phyloP scores from a whole-genome alignment of 2,329 filamentous ascomycete species.

The Fusarium concolor region DNA sequence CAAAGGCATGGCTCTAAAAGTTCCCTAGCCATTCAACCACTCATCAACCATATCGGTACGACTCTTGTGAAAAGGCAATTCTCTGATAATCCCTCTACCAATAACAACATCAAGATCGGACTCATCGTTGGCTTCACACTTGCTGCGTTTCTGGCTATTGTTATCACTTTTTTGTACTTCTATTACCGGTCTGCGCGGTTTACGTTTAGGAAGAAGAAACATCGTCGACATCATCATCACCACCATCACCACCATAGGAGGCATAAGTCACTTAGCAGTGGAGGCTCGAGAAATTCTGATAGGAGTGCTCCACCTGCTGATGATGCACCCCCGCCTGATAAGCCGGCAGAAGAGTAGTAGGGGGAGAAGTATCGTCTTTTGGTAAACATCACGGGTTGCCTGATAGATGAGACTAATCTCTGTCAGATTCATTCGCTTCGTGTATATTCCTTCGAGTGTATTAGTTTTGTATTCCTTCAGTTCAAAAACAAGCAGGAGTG shows the following conservation, averaged over 20 bases:
- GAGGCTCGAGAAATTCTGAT: slow-evolving; percentile 51
- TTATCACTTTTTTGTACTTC: slow-evolving; percentile 54
- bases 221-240: slow-evolving; percentile 7
- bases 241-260: slow-evolving; percentile 21
- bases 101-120: slow-evolving; percentile 57
- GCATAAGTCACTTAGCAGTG: slow-evolving; percentile 47
- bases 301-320: slow-evolving; percentile 32
- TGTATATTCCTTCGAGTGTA: slow-evolving; percentile 26
- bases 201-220: slow-evolving; percentile 45
- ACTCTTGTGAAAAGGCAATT: slow-evolving; percentile 43
- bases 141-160: slow-evolving; percentile 53
- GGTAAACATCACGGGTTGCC: not conserved
- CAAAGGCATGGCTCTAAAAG: slow-evolving; percentile 15
- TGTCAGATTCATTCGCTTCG: slow-evolving; percentile 6
- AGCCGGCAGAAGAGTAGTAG: slow-evolving; percentile 31
- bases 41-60: not conserved
- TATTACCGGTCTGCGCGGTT: slow-evolving; percentile 56
- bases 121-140: slow-evolving; percentile 57
- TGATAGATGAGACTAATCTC: not conserved
- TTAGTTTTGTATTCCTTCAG: slow-evolving; percentile 4
- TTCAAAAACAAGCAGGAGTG: not conserved
- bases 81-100: slow-evolving; percentile 44
- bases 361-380: not conserved
- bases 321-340: slow-evolving; percentile 27
- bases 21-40: slow-evolving; percentile 1